Percentiles rank a stretch among this genome's conserved stretches.
phyloP scores from a whole-genome alignment of 2,329 filamentous ascomycete species.

The Alternaria arborescens region DNA sequence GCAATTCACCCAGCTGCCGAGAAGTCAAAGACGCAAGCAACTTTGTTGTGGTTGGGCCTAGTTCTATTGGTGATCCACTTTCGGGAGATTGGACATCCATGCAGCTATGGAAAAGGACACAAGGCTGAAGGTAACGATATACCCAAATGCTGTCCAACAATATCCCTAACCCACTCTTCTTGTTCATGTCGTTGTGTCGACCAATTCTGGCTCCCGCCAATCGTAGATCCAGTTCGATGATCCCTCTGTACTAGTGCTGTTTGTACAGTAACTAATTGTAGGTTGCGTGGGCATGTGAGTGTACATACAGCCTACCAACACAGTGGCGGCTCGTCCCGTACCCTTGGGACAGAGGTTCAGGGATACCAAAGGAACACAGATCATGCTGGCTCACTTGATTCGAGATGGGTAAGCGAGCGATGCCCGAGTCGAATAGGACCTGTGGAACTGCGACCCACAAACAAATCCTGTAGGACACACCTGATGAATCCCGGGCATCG shows the following conservation, averaged over 20 bases:
- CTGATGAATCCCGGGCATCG: conserved; percentile 9
- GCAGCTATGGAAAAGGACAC: conserved; percentile 2
- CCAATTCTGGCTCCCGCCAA: background rate
- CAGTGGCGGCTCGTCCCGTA: conserved; percentile 36
- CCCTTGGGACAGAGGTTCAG: conserved; percentile 18
- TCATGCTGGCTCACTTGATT: conserved; percentile 24
- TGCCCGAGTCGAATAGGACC: conserved; percentile 27
- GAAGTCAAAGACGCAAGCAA: conserved; percentile 14
- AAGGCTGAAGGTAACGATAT: background rate
- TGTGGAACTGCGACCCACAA: conserved; percentile 13
- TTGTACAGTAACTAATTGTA: background rate
- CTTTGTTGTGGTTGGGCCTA: conserved; percentile 23
- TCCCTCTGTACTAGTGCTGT: background rate
- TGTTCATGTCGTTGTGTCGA: background rate
- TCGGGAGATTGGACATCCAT: conserved; percentile 8
- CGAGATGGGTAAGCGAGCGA: conserved; percentile 22
- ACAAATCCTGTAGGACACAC: conserved; percentile 3
- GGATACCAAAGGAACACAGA: conserved; percentile 20
- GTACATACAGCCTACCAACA: conserved; percentile 1
- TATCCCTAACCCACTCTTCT: background rate
- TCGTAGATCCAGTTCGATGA: background rate
- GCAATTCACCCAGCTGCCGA: conserved; percentile 10
- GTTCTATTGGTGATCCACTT: conserved; percentile 21
- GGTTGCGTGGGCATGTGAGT: conserved; percentile 1
- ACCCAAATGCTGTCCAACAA: background rate